These are phyloP conservation scores for Epicoccum nigrum DNA, from an alignment of 2,329 filamentous ascomycete species.

Conservation along the genomic window DNA sequence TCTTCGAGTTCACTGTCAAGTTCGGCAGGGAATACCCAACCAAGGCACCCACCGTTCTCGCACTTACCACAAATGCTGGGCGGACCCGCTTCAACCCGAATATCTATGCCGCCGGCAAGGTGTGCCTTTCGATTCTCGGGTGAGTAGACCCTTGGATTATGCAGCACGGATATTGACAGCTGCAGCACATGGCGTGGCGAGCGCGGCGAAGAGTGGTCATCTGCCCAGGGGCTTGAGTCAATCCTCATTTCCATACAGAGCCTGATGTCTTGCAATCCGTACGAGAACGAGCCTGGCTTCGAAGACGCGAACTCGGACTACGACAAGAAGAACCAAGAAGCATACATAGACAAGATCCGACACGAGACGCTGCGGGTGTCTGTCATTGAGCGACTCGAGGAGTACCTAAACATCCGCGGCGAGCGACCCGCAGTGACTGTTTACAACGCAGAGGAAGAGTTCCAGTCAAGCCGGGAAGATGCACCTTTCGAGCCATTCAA, in stretches of 20 bases:
- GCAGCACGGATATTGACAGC: not conserved
- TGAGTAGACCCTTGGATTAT: slow-evolving; percentile 49
- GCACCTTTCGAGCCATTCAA: slow-evolving; percentile 82
- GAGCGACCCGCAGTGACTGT: slow-evolving; percentile 48
- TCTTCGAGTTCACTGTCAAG: slow-evolving; percentile 87
- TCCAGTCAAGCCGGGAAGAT: slow-evolving; percentile 56
- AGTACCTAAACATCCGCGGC: slow-evolving; percentile 69
- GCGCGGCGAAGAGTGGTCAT: slow-evolving; percentile 92
- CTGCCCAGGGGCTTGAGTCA: slow-evolving; percentile 92
- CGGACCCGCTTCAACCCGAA: slow-evolving; percentile 94
- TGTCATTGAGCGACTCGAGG: slow-evolving; percentile 84
- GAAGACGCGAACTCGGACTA: slow-evolving; percentile 72
- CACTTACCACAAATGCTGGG: slow-evolving; percentile 86
- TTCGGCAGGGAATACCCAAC: slow-evolving; percentile 86
- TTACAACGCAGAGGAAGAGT: slow-evolving; percentile 59
- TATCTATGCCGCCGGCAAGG: slow-evolving; percentile 88
- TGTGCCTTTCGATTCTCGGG: slow-evolving; percentile 93
- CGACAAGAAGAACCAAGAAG: slow-evolving; percentile 75
- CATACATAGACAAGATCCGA: slow-evolving; percentile 86
- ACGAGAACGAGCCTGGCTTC: slow-evolving; percentile 94
- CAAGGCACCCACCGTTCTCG: slow-evolving; percentile 65
- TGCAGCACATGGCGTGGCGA: slow-evolving; percentile 89
- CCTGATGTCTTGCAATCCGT: slow-evolving; percentile 90
- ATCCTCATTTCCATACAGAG: slow-evolving; percentile 96
- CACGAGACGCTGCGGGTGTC: slow-evolving; percentile 89